These are phyloP conservation scores for Lepidium sativum DNA, from an alignment of 345 rosid genomes.

Conservation along the genomic window DNA sequence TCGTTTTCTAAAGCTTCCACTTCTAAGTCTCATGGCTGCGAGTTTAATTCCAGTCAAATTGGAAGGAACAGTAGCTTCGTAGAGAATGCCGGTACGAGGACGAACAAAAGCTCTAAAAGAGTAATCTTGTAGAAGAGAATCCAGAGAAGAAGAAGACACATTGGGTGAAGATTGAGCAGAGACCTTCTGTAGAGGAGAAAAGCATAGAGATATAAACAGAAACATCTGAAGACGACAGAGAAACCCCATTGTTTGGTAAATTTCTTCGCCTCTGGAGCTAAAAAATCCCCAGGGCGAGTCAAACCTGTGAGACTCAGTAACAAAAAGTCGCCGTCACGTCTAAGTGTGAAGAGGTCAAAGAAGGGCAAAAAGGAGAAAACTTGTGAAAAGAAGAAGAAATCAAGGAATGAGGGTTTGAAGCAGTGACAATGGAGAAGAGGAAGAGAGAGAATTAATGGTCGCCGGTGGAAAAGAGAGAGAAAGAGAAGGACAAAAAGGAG, in stretches of 20 bases:
- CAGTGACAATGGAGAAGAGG: constrained; percentile 1
- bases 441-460: constrained; percentile 27
- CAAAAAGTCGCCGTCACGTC: constrained; percentile 27
- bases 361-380: too few relatives aligned
- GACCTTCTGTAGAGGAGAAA: constrained; percentile 9
- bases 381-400: constrained; percentile 9
- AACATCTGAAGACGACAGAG: constrained; percentile 49
- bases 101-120: constrained; percentile 58
- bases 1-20: constrained; percentile 63
- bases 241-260: constrained; percentile 52
- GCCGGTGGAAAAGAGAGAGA: constrained; percentile 19
- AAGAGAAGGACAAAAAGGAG: constrained; percentile 23
- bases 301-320: constrained; percentile 25
- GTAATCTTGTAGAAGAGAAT: constrained; percentile 80
- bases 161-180: constrained; percentile 33
- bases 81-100: constrained; percentile 67
- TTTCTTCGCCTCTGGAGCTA: constrained; percentile 19
- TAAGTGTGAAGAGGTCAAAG: not conserved
- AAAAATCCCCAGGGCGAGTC: constrained; percentile 23
- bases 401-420: constrained; percentile 13
- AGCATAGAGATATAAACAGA: constrained; percentile 20
- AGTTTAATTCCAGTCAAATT: constrained; percentile 65
- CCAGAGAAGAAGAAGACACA: constrained; percentile 41
- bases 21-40: constrained; percentile 73
- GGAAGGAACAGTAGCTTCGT: constrained; percentile 48